Evolutionary conservation across 371 early-diverging fungal species (phyloP), one percentile per base, ranked within the genome.

Genomic region (Mucor indicus): DNA sequence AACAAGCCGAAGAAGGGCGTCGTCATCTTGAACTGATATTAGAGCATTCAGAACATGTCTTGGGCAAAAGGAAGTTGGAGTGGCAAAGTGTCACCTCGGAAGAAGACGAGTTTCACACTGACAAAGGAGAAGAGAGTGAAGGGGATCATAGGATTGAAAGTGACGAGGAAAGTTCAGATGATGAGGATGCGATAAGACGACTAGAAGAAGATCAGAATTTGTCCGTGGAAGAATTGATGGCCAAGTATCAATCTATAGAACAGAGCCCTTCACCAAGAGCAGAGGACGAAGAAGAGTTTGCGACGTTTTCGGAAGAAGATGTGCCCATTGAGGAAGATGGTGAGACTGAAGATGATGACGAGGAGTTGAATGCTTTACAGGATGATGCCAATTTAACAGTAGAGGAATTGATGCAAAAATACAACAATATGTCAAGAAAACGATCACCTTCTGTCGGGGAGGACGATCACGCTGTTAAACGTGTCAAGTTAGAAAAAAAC

Each of bases 21-120:
- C 74, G 75, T 20, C 82, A 80, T 60, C 45, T 89, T 50, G 76
- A 86, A 50, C 59, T 69, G 44, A 86, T 89, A 51, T 55, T 89
- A 33, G 84, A 87, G 44, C 86, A 85, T 43, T 86, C 87, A 0
- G 81, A 86, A 9, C 82, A 83, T 37, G 75, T 86, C 60, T 47
- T 89, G 11, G 84, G 74, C n/a, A 85, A 75, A n/a, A 79, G 86
- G 54, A 84, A 78, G 55, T 75, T 64, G 29, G 75, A 79, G 29
- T 29, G 30, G 30, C 6, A 6, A 12, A 29, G 30, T 12, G 6
- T 8, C 12, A 6, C 30, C 6, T 29, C 30, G 0, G 61, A 65
- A 12, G 38, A 57, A 5, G 62, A 64, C n/a, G 37, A 44, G 0
- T 17, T 42, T 6, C 12, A 32, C 11, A 48, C 32, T 0, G 50